A percentile compares a stretch with the other conserved stretches of the same genome.
Conservation (phyloP, 345 rosid species). For the Lumnitzera littorea region DNA sequence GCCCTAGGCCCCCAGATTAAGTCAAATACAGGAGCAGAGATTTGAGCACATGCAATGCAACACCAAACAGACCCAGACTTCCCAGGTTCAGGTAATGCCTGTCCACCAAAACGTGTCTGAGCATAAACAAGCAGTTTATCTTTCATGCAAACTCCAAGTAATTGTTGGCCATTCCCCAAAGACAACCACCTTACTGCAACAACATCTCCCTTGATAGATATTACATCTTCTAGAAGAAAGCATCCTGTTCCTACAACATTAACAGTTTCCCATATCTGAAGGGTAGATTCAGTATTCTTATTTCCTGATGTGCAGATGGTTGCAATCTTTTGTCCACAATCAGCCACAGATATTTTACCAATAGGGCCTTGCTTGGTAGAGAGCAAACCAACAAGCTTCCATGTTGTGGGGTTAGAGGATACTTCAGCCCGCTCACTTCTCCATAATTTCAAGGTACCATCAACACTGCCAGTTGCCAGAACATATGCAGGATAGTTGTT, state of each 20-base stretch:
- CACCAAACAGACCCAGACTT: conserved; percentile 47
- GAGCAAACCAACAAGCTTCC: conserved; percentile 81
- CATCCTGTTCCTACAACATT: conserved; percentile 48
- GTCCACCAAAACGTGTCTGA: conserved; percentile 41
- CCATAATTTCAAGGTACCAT: conserved; percentile 85
- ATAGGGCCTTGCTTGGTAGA: conserved; percentile 49
- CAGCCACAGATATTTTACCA: conserved; percentile 44
- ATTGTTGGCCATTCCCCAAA: conserved; percentile 52
- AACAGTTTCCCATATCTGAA: conserved; percentile 59
- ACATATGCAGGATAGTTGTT: conserved; percentile 43
- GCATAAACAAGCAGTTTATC: conserved; percentile 64
- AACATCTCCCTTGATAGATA: conserved; percentile 36
- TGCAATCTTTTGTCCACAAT: conserved; percentile 69
- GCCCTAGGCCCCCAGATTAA: conserved; percentile 63
- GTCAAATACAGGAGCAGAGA: conserved; percentile 39
- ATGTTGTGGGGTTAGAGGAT: conserved; percentile 23
- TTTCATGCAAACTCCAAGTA: conserved; percentile 68
- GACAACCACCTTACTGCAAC: conserved; percentile 64
- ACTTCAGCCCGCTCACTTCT: conserved; percentile 36
- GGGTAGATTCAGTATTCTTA: conserved; percentile 18
- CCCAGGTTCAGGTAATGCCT: conserved; percentile 24
- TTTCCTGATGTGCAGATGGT: conserved; percentile 33
- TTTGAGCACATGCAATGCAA: conserved; percentile 59
- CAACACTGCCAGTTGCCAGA: conserved; percentile 75
- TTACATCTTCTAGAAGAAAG: conserved; percentile 58